Conservation (phyloP, 495 filamentous ascomycete genomes). For the Xylaria scruposa region DNA sequence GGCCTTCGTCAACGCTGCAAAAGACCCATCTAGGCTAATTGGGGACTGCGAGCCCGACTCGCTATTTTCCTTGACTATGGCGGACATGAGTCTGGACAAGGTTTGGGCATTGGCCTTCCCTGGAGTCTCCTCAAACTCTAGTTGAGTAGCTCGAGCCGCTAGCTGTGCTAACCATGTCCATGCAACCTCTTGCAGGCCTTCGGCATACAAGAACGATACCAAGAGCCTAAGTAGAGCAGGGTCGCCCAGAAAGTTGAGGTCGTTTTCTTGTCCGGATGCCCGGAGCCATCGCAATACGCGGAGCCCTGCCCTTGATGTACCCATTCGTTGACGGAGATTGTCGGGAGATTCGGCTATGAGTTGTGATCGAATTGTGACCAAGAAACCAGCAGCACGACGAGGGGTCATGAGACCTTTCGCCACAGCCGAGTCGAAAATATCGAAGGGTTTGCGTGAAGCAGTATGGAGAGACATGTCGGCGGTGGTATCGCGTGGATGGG, state of each 20-base stretch:
- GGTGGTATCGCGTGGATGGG: slow-evolving; percentile 25
- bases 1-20: slow-evolving; percentile 41
- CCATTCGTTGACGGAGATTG: slow-evolving; percentile 41
- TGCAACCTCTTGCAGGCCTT: slow-evolving; percentile 51
- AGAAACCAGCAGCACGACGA: slow-evolving; percentile 47
- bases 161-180: slow-evolving; percentile 52
- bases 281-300: slow-evolving; percentile 59
- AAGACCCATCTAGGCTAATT: slow-evolving; percentile 44
- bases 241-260: slow-evolving; percentile 45
- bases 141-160: slow-evolving; percentile 20
- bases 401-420: slow-evolving; percentile 54
- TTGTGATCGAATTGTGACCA: slow-evolving; percentile 43
- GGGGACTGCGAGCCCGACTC: slow-evolving; percentile 8
- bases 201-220: slow-evolving; percentile 57
- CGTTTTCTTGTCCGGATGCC: slow-evolving; percentile 51
- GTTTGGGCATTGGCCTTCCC: slow-evolving; percentile 4
- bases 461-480: background rate
- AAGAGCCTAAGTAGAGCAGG: slow-evolving; percentile 41
- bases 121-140: slow-evolving; percentile 16
- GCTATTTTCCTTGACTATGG: slow-evolving; percentile 38
- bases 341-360: slow-evolving; percentile 36
- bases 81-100: slow-evolving; percentile 32
- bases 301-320: slow-evolving; percentile 47
- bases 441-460: slow-evolving; percentile 33
- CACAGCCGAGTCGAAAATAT: slow-evolving; percentile 48